A percentile compares a stretch with the other conserved stretches of the same genome.
These are phyloP conservation scores for Fusarium sp. DNA, from an alignment of 2,329 filamentous ascomycete genomes.

Conservation along the genomic window DNA sequence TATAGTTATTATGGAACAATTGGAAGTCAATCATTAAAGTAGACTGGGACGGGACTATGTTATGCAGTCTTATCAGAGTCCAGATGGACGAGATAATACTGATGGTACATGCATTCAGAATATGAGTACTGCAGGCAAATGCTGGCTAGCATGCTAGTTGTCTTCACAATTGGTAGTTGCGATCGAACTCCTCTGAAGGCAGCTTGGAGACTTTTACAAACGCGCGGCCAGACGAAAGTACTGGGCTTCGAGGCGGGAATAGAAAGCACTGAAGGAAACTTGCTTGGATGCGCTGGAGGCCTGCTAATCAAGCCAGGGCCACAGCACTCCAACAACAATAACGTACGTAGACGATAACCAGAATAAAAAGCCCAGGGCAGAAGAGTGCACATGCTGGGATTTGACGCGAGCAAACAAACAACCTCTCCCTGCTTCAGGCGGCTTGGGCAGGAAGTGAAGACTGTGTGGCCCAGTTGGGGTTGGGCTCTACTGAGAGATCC, in stretches of 20 bases:
- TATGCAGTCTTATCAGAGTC: not conserved
- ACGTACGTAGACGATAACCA: not conserved
- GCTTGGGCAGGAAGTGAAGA: not conserved
- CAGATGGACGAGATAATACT: not conserved
- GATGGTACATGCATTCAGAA: not conserved
- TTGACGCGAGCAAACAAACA: not conserved
- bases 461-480: not conserved
- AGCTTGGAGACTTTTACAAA: not conserved
- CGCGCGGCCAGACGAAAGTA: not conserved
- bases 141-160: not conserved
- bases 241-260: not conserved
- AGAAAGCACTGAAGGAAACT: not conserved
- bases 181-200: not conserved
- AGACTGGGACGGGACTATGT: not conserved
- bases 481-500: constrained; percentile 27
- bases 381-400: not conserved
- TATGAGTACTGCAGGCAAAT: not conserved
- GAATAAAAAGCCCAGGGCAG: not conserved
- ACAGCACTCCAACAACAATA: not conserved
- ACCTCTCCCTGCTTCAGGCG: not conserved
- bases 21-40: not conserved
- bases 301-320: not conserved
- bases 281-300: constrained; percentile 10
- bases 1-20: not conserved
- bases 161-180: not conserved